Conservation (phyloP, 495 filamentous ascomycete genomes). For the Sabuloglossum arenarium region DNA sequence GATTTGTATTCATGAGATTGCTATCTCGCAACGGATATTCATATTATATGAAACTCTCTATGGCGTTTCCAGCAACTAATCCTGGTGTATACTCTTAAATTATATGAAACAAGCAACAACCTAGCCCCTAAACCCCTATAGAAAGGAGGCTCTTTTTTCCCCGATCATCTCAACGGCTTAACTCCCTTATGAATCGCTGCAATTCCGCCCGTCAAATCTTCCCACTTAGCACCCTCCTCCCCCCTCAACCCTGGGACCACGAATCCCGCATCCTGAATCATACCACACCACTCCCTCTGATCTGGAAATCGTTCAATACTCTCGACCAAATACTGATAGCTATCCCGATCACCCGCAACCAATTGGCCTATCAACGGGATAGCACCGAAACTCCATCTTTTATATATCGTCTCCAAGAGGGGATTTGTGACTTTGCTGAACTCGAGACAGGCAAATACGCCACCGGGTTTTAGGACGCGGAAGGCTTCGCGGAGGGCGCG, state of each 20-base stretch:
- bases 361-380: slow-evolving; percentile 92
- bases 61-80: too few species aligned
- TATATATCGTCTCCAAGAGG: slow-evolving; percentile 70
- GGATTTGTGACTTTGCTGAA: slow-evolving; percentile 63
- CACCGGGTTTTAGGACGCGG: slow-evolving; percentile 81
- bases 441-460: slow-evolving; percentile 92
- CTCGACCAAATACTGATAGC: slow-evolving; percentile 97
- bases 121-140: too few species aligned
- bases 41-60: too few species aligned
- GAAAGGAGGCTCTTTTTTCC: too few species aligned
- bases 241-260: slow-evolving; percentile 30
- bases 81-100: too few species aligned
- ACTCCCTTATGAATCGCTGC: slow-evolving; percentile 93
- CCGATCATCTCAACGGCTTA: slow-evolving; percentile 38
- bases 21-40: too few species aligned
- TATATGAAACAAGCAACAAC: too few species aligned
- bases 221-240: slow-evolving; percentile 48
- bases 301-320: slow-evolving; percentile 86
- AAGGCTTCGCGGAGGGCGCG: slow-evolving; percentile 59
- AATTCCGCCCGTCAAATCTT: slow-evolving; percentile 78
- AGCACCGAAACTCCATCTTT: slow-evolving; percentile 84
- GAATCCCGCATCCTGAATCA: slow-evolving; percentile 84
- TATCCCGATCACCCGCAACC: slow-evolving; percentile 83
- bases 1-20: too few species aligned
- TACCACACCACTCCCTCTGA: slow-evolving; percentile 61